Evolutionary conservation across 495 filamentous ascomycete species (phyloP), one percentile per base, ranked within the genome.

Genomic region (Xylaria cubensis): DNA sequence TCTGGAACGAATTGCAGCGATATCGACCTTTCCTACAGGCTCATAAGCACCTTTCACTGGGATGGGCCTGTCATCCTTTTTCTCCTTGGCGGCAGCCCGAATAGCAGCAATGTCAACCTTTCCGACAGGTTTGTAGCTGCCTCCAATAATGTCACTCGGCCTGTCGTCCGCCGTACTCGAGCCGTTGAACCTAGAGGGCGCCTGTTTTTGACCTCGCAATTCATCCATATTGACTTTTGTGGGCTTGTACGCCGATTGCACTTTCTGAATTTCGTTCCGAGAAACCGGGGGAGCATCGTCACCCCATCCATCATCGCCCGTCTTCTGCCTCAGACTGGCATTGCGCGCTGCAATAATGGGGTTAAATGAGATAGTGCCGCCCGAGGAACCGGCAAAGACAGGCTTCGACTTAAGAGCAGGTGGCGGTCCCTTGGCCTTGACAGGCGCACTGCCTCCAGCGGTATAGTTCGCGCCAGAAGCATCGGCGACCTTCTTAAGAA

Each of bases 91-190:
- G 77, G 96, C 90, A 63, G 87, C 89, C 62, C 94, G 87, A 66
- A 98, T 90, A 4, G 93, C 94, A 48, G 93, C 92, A 82, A 99
- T 98, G 76, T 98, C 94, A 13, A 98, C 93, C 81, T 97, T 98
- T 12, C 97, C 97, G 72, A 99, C 87, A 9, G 96, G 96, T 79
- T 97, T 95, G 79, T 99, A 99, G n/a, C 86, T 93, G 12, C 97
- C 95, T 74, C 86, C 92, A 32, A 98, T 91, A 19, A 97, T 86
- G 80, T 94, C 90, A 46, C 78, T 77, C 21, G 82, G 69, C 21
- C 77, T 77, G n/a, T 88, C 77, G 21, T 85, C 78, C 50, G 77
- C 71, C 53, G 74, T 69, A 59, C 78, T 67, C 64, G 82, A 70
- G 67, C 77, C 80, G 48, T 82, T 86, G 74, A 86, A 88, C 48